Conservation (phyloP, 164 flowering plant genomes). For the Vitis labrusca region DNA sequence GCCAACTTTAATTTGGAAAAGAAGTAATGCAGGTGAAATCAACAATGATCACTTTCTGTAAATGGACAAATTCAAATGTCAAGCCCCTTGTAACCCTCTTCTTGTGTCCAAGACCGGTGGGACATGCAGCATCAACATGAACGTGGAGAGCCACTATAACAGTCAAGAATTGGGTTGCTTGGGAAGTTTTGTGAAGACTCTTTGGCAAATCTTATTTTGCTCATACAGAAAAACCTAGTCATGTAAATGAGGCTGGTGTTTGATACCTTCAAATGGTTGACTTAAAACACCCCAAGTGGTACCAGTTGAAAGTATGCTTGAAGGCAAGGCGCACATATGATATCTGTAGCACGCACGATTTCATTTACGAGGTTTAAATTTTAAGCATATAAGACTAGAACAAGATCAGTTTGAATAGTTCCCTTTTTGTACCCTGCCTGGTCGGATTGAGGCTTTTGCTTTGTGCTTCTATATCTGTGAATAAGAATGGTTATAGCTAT, state of each 20-base stretch:
- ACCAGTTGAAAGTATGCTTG: constrained; percentile 1
- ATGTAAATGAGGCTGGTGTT: constrained; percentile 1
- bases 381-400: neutral
- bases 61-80: constrained; percentile 5
- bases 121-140: neutral
- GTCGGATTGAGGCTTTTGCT: neutral
- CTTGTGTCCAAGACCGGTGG: neutral
- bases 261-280: constrained; percentile 2
- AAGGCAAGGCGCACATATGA: constrained; percentile 7
- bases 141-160: neutral
- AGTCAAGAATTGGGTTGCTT: neutral
- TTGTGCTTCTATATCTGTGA: neutral
- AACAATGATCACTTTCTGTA: no score
- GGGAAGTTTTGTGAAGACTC: neutral
- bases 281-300: no score
- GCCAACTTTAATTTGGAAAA: no score
- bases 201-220: neutral
- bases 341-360: neutral
- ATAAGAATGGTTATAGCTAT: neutral
- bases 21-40: no score
- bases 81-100: neutral
- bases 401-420: no score
- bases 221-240: neutral
- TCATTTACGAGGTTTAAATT: neutral
- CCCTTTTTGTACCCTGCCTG: neutral